Conservation (phyloP, 257 asterid genomes). For the Salvia hispanica region DNA sequence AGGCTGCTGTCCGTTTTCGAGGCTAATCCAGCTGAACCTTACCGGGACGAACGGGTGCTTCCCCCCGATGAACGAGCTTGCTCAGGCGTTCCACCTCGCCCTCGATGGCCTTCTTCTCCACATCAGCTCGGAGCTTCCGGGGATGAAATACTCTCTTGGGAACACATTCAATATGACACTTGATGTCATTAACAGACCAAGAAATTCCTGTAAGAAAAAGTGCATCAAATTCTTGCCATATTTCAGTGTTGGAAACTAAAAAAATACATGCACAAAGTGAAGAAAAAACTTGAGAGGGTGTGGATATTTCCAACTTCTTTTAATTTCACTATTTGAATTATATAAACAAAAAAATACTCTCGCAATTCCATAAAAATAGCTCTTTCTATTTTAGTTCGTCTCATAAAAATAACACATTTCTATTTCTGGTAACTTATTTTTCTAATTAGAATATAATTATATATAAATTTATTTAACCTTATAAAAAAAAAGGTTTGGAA, state of each 20-base stretch:
- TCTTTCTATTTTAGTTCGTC: too few species aligned
- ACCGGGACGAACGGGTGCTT: constrained; percentile 40
- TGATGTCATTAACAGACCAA: constrained; percentile 41
- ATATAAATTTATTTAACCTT: too few species aligned
- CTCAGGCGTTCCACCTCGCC: constrained; percentile 43
- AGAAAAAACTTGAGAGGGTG: neutral
- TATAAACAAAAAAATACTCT: too few species aligned
- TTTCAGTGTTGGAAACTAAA: too few species aligned
- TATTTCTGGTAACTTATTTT: too few species aligned
- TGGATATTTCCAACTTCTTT: too few species aligned
- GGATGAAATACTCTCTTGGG: constrained; percentile 53
- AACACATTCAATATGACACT: constrained; percentile 48
- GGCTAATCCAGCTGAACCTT: constrained; percentile 25
- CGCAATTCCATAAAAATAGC: too few species aligned
- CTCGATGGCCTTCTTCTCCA: constrained; percentile 33
- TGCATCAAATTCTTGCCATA: neutral
- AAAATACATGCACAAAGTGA: neutral
- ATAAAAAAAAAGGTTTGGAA: too few species aligned
- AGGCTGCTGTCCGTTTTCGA: constrained; percentile 54
- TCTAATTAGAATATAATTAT: too few species aligned
- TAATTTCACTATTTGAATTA: too few species aligned
- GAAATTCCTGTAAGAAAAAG: constrained; percentile 29
- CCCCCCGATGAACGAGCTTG: constrained; percentile 37
- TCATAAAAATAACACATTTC: too few species aligned
- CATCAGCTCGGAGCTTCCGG: constrained; percentile 43